These are phyloP conservation scores for Hemisphaericaspora nanyangensis DNA, from an alignment of 805 yeast genomes.

Conservation along the genomic window DNA sequence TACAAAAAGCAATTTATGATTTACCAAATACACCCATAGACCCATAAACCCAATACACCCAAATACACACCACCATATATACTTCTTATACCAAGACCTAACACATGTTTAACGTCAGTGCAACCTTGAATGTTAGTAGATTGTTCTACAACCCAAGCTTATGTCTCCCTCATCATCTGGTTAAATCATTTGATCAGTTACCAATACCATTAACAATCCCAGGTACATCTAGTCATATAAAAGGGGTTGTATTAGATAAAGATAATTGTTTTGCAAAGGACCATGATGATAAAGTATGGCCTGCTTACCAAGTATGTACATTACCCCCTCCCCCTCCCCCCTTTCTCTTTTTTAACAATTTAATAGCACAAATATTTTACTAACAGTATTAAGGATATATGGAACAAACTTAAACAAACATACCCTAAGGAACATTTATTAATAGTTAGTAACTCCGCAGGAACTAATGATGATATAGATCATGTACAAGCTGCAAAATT, in stretches of 20 bases:
- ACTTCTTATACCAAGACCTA: too few relatives aligned
- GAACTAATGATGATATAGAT: slow-evolving; percentile 69
- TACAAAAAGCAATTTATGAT: too few relatives aligned
- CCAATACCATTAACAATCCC: slow-evolving; percentile 50
- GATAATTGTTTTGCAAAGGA: slow-evolving; percentile 93
- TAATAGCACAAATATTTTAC: background rate
- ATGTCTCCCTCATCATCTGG: slow-evolving; percentile 60
- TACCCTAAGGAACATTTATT: slow-evolving; percentile 65
- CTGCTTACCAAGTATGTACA: slow-evolving; percentile 48
- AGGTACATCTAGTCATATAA: slow-evolving; percentile 34
- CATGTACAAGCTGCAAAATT: slow-evolving; percentile 57
- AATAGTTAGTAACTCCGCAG: slow-evolving; percentile 91
- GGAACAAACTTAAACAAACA: slow-evolving; percentile 49
- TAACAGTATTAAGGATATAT: slow-evolving; percentile 25
- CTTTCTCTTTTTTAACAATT: background rate
- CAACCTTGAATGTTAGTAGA: slow-evolving; percentile 64
- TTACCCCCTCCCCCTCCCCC: background rate
- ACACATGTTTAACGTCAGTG: slow-evolving; percentile 66
- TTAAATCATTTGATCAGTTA: slow-evolving; percentile 56
- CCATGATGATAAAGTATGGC: slow-evolving; percentile 76
- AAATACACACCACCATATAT: too few relatives aligned
- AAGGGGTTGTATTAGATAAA: slow-evolving; percentile 84
- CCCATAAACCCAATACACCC: too few relatives aligned
- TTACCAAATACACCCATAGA: too few relatives aligned
- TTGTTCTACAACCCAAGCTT: slow-evolving; percentile 61